These are phyloP conservation scores for Trematosphaeria pertusa DNA, from an alignment of 2,329 filamentous ascomycete species.

Conservation along the genomic window DNA sequence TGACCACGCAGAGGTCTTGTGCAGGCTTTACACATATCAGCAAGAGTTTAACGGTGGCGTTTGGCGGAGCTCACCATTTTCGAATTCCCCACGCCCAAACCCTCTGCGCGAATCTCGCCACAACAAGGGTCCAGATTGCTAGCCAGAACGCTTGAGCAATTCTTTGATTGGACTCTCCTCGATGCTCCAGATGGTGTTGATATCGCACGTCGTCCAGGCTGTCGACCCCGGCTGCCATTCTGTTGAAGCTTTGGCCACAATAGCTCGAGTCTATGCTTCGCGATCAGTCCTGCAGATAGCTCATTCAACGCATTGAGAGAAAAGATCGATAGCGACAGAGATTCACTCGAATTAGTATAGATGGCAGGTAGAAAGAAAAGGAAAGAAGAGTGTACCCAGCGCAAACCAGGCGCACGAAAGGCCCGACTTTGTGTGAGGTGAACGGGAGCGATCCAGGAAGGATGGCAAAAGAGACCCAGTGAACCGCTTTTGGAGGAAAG, in stretches of 20 bases:
- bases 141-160: constrained; percentile 26
- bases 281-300: no score
- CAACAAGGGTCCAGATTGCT: constrained; percentile 14
- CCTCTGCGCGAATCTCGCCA: constrained; percentile 4
- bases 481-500: background rate
- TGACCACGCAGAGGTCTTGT: background rate
- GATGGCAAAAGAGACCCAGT: no score
- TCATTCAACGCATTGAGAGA: no score
- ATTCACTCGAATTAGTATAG: no score
- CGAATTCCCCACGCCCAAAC: constrained; percentile 14
- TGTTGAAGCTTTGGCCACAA: constrained; percentile 6
- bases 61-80: constrained; percentile 14
- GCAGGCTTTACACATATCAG: constrained; percentile 7
- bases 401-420: no score
- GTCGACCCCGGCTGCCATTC: background rate
- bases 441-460: no score
- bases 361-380: no score
- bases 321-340: no score
- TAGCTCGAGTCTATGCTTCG: no score
- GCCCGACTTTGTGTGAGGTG: no score
- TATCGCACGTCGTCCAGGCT: constrained; percentile 31
- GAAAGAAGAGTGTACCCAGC: no score
- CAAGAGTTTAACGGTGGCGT: background rate
- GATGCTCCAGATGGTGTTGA: constrained; percentile 32
- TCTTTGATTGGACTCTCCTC: constrained; percentile 22